These are phyloP conservation scores for Russula compacta DNA, from an alignment of 768 basidiomycete species.

Conservation along the genomic window DNA sequence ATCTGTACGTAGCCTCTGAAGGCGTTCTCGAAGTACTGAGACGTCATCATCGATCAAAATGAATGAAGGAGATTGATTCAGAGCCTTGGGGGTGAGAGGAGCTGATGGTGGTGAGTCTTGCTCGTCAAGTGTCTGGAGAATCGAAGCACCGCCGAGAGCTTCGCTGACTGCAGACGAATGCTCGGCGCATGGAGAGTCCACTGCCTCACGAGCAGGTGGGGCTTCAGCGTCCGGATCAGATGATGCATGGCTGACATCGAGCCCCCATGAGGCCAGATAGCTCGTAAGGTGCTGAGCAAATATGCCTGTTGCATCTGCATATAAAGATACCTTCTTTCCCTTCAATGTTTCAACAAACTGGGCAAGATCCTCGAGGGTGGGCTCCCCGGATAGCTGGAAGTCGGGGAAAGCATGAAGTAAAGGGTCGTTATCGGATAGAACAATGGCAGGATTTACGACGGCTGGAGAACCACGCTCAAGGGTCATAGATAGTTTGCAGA, in stretches of 20 bases:
- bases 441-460: slow-evolving; percentile 31
- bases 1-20: slow-evolving; percentile 58
- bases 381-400: slow-evolving; percentile 54
- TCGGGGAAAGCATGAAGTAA: slow-evolving; percentile 39
- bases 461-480: slow-evolving; percentile 52
- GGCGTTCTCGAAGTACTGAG: slow-evolving; percentile 61
- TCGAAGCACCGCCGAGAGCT: slow-evolving; percentile 2
- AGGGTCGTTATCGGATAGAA: slow-evolving; percentile 39
- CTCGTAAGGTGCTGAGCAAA: slow-evolving; percentile 92
- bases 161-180: slow-evolving; percentile 2
- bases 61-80: slow-evolving; percentile 41
- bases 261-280: slow-evolving; percentile 90
- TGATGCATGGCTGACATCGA: slow-evolving; percentile 81
- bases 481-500: slow-evolving; percentile 57
- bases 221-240: slow-evolving; percentile 46
- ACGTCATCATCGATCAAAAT: slow-evolving; percentile 93
- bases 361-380: slow-evolving; percentile 68
- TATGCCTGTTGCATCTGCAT: slow-evolving; percentile 76
- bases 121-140: slow-evolving; percentile 17
- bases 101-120: slow-evolving; percentile 11
- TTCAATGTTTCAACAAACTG: slow-evolving; percentile 74
- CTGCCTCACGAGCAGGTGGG: slow-evolving; percentile 21
- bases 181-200: not conserved
- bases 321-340: slow-evolving; percentile 75
- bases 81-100: slow-evolving; percentile 18